phyloP scores from a whole-genome alignment of 352 stramenopile genomes.

The Blastocystis sp. region DNA sequence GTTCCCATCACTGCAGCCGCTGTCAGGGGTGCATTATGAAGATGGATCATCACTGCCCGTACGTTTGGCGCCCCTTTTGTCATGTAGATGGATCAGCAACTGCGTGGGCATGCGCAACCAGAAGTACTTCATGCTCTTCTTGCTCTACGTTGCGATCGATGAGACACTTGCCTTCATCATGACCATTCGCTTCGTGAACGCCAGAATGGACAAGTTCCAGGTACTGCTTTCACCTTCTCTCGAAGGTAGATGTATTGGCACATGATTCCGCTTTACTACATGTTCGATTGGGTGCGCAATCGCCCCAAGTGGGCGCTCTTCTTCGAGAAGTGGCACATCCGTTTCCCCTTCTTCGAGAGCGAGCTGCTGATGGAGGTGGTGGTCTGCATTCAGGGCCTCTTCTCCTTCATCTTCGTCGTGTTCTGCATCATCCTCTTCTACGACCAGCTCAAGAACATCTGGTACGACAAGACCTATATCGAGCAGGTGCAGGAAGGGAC shows the following conservation, averaged over 20 bases:
- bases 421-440: constrained; percentile 67
- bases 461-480: constrained; percentile 60
- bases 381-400: constrained; percentile 62
- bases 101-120: constrained; percentile 66
- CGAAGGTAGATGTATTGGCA: constrained; percentile 24
- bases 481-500: constrained; percentile 47
- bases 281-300: neutral
- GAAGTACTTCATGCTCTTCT: constrained; percentile 65
- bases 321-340: constrained; percentile 3
- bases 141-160: constrained; percentile 57
- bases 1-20: constrained; percentile 72
- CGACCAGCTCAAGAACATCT: constrained; percentile 60
- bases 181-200: constrained; percentile 23
- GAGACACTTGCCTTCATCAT: constrained; percentile 30
- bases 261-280: constrained; percentile 41
- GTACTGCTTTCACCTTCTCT: neutral
- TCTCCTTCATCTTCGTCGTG: constrained; percentile 58
- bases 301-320: neutral
- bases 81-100: constrained; percentile 66
- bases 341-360: constrained; percentile 41
- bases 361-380: constrained; percentile 1
- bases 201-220: constrained; percentile 1
- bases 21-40: constrained; percentile 71
- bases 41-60: constrained; percentile 73
- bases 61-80: neutral